Evolutionary conservation across 208 protist genomes (phyloP).

Genomic region (Leishmania lainsoni): DNA sequence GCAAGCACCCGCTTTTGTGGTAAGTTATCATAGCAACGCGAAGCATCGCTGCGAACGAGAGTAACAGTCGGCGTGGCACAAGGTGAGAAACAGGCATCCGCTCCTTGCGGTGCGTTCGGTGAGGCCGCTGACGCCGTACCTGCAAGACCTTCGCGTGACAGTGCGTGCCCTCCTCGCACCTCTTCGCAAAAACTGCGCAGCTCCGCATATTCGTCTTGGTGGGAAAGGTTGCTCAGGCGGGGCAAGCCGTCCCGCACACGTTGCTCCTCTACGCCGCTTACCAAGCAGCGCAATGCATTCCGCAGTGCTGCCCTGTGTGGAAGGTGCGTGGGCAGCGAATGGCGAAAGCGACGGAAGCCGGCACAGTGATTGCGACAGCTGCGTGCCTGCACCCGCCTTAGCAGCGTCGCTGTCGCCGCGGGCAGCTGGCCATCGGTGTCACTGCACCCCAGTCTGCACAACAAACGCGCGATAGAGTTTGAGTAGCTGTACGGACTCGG

Average conservation of each 20-base stretch:
- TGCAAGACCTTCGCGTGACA: not conserved
- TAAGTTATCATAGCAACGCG: constrained; percentile 74
- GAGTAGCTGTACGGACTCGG: constrained; percentile 21
- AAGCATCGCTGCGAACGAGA: constrained; percentile 55
- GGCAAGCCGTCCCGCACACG: constrained; percentile 31
- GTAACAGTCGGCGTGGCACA: constrained; percentile 4
- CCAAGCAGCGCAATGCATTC: constrained; percentile 56
- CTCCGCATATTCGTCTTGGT: constrained; percentile 69
- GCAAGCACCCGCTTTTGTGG: constrained; percentile 55
- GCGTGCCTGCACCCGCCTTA: constrained; percentile 1
- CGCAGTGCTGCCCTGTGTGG: constrained; percentile 35
- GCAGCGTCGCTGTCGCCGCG: constrained; percentile 1
- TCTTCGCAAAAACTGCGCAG: constrained; percentile 59
- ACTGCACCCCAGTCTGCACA: not conserved
- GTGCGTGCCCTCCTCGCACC: constrained; percentile 5
- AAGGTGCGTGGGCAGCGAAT: not conserved
- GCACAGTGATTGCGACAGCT: not conserved
- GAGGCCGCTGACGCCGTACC: not conserved
- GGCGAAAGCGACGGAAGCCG: not conserved
- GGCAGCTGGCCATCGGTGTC: constrained; percentile 3
- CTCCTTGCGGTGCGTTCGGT: not conserved
- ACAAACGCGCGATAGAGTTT: not conserved
- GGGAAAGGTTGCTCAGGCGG: constrained; percentile 44
- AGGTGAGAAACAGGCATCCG: not conserved
- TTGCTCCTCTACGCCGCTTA: constrained; percentile 47